A percentile compares a stretch with the other conserved stretches of the same genome.
phyloP scores from a whole-genome alignment of 495 filamentous ascomycete species.

The Podospora conica region DNA sequence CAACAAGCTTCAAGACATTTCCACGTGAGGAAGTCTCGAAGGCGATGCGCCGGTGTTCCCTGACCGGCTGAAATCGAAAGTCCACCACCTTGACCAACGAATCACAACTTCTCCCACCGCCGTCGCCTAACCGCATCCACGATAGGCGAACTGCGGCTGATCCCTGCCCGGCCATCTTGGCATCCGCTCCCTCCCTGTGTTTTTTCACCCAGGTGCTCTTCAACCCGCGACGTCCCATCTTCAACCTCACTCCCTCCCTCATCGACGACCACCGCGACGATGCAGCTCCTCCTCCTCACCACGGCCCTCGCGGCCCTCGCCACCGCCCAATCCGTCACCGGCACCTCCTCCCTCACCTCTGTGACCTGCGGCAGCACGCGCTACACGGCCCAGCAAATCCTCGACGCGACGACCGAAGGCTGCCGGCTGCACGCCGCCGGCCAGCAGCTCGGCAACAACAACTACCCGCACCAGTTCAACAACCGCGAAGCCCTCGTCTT shows the following conservation, averaged over 20 bases:
- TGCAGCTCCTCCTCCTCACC: background rate
- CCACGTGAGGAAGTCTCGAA: background rate
- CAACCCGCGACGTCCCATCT: background rate
- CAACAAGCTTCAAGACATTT: background rate
- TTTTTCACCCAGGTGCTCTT: background rate
- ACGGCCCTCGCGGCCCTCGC: conserved; percentile 1
- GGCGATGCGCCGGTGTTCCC: background rate
- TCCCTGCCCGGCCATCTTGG: background rate
- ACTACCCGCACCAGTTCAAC: conserved; percentile 28
- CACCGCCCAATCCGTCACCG: conserved; percentile 10
- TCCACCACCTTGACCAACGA: background rate
- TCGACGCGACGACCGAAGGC: conserved; percentile 20
- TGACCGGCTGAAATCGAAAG: background rate
- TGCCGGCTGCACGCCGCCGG: conserved; percentile 16
- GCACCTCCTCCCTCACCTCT: conserved; percentile 11
- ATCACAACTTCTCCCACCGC: no score
- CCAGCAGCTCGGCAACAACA: conserved; percentile 18
- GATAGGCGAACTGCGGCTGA: background rate
- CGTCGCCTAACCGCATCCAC: background rate
- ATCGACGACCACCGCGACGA: background rate
- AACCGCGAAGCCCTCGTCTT: conserved; percentile 22
- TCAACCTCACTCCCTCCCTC: background rate
- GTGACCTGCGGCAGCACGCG: conserved; percentile 17
- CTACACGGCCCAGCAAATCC: conserved; percentile 15
- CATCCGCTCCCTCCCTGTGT: background rate